Evolutionary conservation across 1,139 yeast species (phyloP), one percentile per base, ranked within the genome.

Genomic region (Taphrina flavorubra): DNA sequence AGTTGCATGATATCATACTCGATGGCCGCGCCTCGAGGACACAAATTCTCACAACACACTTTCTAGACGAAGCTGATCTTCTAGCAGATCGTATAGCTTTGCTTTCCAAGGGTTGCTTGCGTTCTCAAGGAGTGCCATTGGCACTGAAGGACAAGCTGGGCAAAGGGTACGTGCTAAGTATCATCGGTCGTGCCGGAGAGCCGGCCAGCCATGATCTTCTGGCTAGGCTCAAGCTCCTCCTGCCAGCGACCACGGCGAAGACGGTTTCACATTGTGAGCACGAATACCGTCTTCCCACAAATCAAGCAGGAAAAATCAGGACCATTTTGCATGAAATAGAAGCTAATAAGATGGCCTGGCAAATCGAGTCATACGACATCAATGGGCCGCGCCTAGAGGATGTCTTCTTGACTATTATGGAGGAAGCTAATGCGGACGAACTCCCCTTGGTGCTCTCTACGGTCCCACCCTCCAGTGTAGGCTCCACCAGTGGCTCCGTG

Each of bases 31-130:
- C 77, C 5, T 68, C 74, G 16, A 65, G 73, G 7, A 75, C 79
- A 2, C 72, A 78, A 51, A 73, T 78, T 51, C 73, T 79, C 39
- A 79, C 81, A 0, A 78, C 81, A 0, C 81, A 78, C 68, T 78
- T 78, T 67, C 71, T 78, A 44, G 81, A 78, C 62, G 81, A 78
- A 62, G 81, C 81, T 0, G 81, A 78, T 66, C 68, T 78, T 40
- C 73, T 79, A 4, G 76, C 79, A 36, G 81, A 78, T 70, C 71
- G 75, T n/a, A 73, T 78, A 57, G 79, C 77, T 10, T 74, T 78
- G 62, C 68, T 78, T 72, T 76, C 79, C 14, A 75, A 74, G 62
- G 81, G 81, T 5, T 70, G 67, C 3, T 68, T 78, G 53, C 73
- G 73, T 46, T 78, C 77, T 3, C 72, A 72, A 25, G 81, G 81